A percentile compares a stretch with the other conserved stretches of the same genome.
phyloP scores from a whole-genome alignment of 768 basidiomycete species.

The Boletus sp. region DNA sequence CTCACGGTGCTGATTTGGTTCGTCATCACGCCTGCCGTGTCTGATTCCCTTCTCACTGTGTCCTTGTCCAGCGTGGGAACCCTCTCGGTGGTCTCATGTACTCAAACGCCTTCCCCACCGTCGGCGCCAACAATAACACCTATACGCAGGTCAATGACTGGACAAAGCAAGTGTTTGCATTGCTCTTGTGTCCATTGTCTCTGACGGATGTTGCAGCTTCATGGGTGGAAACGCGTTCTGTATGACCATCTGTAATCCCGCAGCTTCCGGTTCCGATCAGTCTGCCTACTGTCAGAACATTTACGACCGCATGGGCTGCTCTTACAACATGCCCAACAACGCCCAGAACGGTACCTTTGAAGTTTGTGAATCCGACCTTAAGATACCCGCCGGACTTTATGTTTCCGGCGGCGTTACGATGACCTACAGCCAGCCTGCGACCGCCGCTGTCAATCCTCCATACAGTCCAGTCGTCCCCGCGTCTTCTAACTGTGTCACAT shows the following conservation, averaged over 20 bases:
- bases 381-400: conserved; percentile 59
- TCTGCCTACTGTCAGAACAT: conserved; percentile 64
- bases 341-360: conserved; percentile 61
- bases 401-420: conserved; percentile 38
- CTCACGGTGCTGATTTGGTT: conserved; percentile 67
- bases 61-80: conserved; percentile 61
- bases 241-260: conserved; percentile 68
- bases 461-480: conserved; percentile 41
- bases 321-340: conserved; percentile 69
- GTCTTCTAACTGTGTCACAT: conserved; percentile 46
- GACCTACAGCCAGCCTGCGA: conserved; percentile 44
- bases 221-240: conserved; percentile 67
- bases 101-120: conserved; percentile 52
- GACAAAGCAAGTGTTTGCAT: conserved; percentile 47
- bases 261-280: conserved; percentile 37
- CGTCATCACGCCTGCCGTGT: conserved; percentile 18
- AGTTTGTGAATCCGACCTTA: conserved; percentile 62
- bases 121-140: conserved; percentile 38
- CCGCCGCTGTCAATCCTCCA: conserved; percentile 34
- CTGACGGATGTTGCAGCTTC: conserved; percentile 40
- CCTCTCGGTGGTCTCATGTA: conserved; percentile 72
- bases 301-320: conserved; percentile 70
- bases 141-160: conserved; percentile 62
- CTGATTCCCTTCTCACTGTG: conserved; percentile 8
- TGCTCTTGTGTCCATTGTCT: not conserved